phyloP scores from a whole-genome alignment of 352 stramenopile species.

The Vaucheria bursata region DNA sequence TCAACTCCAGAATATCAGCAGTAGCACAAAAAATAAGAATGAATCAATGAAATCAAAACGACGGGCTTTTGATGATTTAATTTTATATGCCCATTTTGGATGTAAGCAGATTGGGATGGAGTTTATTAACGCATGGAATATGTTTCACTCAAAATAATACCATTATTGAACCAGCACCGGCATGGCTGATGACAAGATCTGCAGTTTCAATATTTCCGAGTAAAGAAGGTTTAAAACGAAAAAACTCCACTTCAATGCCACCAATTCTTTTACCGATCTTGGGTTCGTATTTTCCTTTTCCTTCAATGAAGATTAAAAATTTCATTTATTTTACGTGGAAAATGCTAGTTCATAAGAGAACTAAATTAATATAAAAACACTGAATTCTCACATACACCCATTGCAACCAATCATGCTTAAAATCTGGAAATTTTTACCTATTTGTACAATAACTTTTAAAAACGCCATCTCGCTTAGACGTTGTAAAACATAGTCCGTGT shows the following conservation, averaged over 20 bases:
- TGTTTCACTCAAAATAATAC: slow-evolving; percentile 59
- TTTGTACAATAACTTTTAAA: slow-evolving; percentile 33
- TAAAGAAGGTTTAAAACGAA: slow-evolving; percentile 79
- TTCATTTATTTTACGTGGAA: too few species aligned
- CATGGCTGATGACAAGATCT: slow-evolving; percentile 87
- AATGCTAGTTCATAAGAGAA: too few species aligned
- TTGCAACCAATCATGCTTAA: too few species aligned
- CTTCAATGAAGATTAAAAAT: too few species aligned
- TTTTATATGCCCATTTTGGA: background rate
- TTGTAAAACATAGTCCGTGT: slow-evolving; percentile 58
- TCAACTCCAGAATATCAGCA: background rate
- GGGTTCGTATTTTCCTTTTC: background rate
- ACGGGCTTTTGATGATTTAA: background rate
- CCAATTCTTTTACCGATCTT: background rate
- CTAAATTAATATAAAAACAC: too few species aligned
- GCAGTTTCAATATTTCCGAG: slow-evolving; percentile 73
- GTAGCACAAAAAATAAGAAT: background rate
- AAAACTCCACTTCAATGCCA: slow-evolving; percentile 50
- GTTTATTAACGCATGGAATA: too few species aligned
- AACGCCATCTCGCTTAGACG: slow-evolving; percentile 58
- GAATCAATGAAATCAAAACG: background rate
- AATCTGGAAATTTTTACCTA: too few species aligned
- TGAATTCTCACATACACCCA: too few species aligned
- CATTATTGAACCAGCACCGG: slow-evolving; percentile 83
- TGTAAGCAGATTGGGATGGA: too few species aligned